Evolutionary conservation across 1,284 basidiomycete species (phyloP).

Genomic region (Pseudomicrostroma phylloplanum): DNA sequence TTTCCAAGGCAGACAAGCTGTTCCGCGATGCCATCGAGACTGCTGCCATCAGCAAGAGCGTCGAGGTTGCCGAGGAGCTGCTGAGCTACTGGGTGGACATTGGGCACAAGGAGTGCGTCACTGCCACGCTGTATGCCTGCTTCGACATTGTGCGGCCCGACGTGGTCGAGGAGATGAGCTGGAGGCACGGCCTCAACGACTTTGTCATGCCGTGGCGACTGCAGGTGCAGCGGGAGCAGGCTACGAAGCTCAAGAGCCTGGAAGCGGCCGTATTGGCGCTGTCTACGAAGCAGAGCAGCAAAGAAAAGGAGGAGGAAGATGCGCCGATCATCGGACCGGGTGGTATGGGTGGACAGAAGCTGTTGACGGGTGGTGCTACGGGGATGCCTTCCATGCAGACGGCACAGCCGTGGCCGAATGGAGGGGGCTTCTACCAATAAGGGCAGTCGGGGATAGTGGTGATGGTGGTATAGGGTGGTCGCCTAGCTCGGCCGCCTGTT

Average conservation of each 20-base stretch:
- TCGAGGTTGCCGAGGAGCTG: conserved; percentile 85
- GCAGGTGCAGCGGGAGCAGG: conserved; percentile 61
- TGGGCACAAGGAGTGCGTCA: conserved; percentile 96
- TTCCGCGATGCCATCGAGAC: conserved; percentile 95
- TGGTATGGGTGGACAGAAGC: conserved; percentile 10
- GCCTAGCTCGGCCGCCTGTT: no score
- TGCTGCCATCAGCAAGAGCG: conserved; percentile 70
- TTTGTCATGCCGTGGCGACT: conserved; percentile 93
- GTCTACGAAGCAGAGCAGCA: conserved; percentile 67
- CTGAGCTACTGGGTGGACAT: conserved; percentile 80
- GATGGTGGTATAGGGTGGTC: no score
- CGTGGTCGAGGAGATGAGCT: conserved; percentile 85
- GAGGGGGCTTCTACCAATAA: conserved; percentile 10
- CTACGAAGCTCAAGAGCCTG: conserved; percentile 53
- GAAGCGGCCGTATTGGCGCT: conserved; percentile 75
- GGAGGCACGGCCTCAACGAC: conserved; percentile 90
- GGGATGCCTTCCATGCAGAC: conserved; percentile 20
- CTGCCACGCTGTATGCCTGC: conserved; percentile 78
- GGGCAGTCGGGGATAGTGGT: no score
- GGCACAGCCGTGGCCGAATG: conserved; percentile 21
- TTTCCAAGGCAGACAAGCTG: conserved; percentile 91
- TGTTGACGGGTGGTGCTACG: background rate
- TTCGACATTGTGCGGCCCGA: conserved; percentile 89
- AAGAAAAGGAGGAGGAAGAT: conserved; percentile 68
- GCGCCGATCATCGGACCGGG: conserved; percentile 48